Evolutionary conservation across 371 early-diverging fungal species (phyloP).

Genomic region (Lichtheimia ramosa): DNA sequence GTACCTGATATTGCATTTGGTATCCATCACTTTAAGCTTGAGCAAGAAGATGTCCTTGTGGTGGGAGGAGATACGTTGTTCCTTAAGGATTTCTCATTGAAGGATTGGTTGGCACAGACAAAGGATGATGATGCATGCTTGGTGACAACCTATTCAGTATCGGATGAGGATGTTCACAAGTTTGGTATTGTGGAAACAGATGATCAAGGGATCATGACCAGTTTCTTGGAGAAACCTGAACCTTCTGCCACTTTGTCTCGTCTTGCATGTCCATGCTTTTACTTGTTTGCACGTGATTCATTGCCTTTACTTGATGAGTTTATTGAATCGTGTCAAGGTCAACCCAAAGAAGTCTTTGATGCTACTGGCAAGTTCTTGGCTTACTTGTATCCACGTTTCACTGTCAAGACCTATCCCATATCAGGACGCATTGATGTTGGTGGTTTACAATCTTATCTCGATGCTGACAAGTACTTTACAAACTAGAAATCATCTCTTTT

Average conservation of each 20-base stretch:
- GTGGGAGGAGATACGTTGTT: constrained; percentile 64
- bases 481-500: not conserved
- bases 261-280: constrained; percentile 66
- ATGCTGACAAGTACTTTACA: constrained; percentile 53
- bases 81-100: constrained; percentile 51
- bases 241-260: constrained; percentile 46
- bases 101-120: constrained; percentile 12
- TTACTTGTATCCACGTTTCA: constrained; percentile 46
- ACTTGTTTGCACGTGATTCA: constrained; percentile 34
- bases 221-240: constrained; percentile 59
- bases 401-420: constrained; percentile 44
- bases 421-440: constrained; percentile 68
- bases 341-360: constrained; percentile 50
- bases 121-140: constrained; percentile 20
- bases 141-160: constrained; percentile 50
- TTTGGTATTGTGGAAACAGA: constrained; percentile 57
- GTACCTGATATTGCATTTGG: constrained; percentile 57
- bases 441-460: constrained; percentile 50
- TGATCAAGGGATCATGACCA: constrained; percentile 31
- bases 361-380: constrained; percentile 62
- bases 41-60: constrained; percentile 43
- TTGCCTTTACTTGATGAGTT: constrained; percentile 44
- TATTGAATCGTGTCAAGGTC: constrained; percentile 31
- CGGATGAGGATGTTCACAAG: constrained; percentile 46
- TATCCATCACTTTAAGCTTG: constrained; percentile 33